Base-by-base conservation (phyloP, 768 basidiomycete genomes). In the Cystobasidiopsis lactophilus region DNA sequence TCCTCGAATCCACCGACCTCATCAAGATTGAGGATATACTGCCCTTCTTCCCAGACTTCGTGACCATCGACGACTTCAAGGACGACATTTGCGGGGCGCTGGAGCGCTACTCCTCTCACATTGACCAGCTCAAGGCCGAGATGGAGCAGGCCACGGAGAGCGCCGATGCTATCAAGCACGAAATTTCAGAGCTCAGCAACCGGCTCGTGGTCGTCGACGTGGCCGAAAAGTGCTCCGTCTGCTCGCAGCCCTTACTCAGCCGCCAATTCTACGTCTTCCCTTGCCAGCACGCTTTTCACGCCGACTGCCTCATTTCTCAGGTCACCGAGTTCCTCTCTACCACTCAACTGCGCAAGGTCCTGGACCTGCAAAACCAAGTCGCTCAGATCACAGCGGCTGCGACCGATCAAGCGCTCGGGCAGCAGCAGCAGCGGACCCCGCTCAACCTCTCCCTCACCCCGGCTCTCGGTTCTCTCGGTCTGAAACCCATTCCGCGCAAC, bases 31-130 rank as follows among this genome's bases (percentile, higher is more conserved):
- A 98, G 64, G 93, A 98, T 63, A 93, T 98, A 56, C 70, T 98
- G 18, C 93, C 93, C 4, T 98, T 96, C 78, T 96, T 98, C 77
- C 91, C 93, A 2, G 91, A 96, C 68, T 98, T 98, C 64, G 86
- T 91, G 13, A 84, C 95, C 54, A 95, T 98, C 59, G 93, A 96
- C 64, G 93, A 96, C 65, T 96, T 98, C 75, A 98, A 98, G 66
- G 84, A 91, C 60, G 91, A 96, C 68, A 96, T 96, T 58, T 91
- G 89, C 47, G 79, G 80, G 55, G 93, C 93, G 0, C 69, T 98
- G 58, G 91, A 98, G 64, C 82, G 82, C 1, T 96, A 95, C 64
- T 84, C 85, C 39, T 74, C 79, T 18, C 83, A 86, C 60, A 96
- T 96, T 43, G 86, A 89, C 50, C 70, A 71, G 30, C 73, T 98